Conservation (phyloP, 257 asterid species). For the Solanum ahanhuiri region DNA sequence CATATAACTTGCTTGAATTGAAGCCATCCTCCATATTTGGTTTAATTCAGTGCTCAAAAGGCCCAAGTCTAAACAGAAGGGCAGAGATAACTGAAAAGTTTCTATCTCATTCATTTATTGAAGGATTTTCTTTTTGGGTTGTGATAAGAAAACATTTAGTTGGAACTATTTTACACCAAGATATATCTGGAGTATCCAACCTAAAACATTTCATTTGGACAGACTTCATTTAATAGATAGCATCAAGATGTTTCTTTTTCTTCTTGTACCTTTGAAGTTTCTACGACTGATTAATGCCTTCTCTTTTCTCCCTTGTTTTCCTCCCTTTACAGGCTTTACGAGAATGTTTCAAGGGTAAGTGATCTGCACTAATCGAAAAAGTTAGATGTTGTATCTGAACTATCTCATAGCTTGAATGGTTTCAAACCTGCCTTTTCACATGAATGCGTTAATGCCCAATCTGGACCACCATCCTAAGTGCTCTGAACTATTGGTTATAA, state of each 20-base stretch:
- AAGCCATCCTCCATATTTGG: background rate
- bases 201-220: background rate
- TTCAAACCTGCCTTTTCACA: background rate
- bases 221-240: background rate
- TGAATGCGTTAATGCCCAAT: background rate
- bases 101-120: background rate
- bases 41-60: background rate
- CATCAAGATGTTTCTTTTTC: background rate
- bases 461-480: background rate
- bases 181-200: background rate
- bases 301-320: background rate
- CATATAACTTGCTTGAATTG: background rate
- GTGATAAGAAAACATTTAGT: no score
- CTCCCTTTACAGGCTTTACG: constrained; percentile 47
- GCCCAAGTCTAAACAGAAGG: background rate
- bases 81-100: background rate
- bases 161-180: background rate
- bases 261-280: background rate
- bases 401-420: background rate
- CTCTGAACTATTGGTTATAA: background rate
- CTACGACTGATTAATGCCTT: background rate
- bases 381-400: background rate
- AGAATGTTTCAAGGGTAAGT: constrained; percentile 58
- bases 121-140: background rate
- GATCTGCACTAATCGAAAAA: background rate